Conservation (phyloP, 1,284 basidiomycete genomes). For the Butyriboletus appendiculatus region DNA sequence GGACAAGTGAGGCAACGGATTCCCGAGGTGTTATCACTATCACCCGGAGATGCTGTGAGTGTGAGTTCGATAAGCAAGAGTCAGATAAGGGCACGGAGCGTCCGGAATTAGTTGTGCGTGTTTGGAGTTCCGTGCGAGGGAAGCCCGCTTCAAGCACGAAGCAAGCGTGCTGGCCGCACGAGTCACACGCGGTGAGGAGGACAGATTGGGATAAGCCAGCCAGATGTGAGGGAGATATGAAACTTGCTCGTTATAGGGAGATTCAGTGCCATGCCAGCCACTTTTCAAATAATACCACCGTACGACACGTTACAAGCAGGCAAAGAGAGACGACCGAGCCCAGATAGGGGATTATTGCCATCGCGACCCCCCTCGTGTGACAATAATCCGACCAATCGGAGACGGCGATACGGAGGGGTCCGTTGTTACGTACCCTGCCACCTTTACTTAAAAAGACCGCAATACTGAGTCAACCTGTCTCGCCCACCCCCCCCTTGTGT, state of each 20-base stretch:
- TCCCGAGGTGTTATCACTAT: too few relatives aligned
- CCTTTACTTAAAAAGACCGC: conserved; percentile 11
- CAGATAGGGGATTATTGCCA: conserved; percentile 11
- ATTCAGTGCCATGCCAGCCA: background rate
- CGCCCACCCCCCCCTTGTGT: background rate
- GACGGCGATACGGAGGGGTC: background rate
- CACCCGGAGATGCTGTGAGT: background rate
- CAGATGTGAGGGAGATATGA: background rate
- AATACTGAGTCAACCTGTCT: background rate
- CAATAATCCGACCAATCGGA: conserved; percentile 23
- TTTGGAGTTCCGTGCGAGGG: background rate
- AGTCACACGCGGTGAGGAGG: background rate
- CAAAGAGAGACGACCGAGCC: conserved; percentile 3
- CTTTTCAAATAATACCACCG: background rate
- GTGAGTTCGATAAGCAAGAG: conserved; percentile 9
- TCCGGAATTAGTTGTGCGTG: background rate
- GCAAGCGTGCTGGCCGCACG: background rate
- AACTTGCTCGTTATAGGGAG: background rate
- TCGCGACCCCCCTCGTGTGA: conserved; percentile 21
- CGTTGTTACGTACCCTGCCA: conserved; percentile 18
- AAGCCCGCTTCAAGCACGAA: background rate
- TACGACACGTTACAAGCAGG: background rate
- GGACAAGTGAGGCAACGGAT: background rate
- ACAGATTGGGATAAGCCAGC: conserved; percentile 8
- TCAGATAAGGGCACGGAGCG: conserved; percentile 9